These are phyloP conservation scores for Colletotrichum brevisporum DNA, from an alignment of 2,329 filamentous ascomycete genomes.

Conservation along the genomic window DNA sequence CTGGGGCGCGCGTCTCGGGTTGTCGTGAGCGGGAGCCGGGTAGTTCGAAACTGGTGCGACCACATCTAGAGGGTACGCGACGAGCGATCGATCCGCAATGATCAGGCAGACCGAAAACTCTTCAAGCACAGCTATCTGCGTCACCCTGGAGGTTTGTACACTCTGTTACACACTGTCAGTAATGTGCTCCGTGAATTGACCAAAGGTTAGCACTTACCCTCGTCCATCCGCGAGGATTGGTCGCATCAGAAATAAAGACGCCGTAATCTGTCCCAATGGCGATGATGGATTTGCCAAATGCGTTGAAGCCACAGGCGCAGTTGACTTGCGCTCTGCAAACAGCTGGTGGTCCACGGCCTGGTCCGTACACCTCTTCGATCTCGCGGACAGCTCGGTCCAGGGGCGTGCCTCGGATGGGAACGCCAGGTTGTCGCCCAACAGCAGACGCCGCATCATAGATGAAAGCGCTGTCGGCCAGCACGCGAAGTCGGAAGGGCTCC, in stretches of 20 bases:
- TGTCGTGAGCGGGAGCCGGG: constrained; percentile 76
- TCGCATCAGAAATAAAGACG: constrained; percentile 89
- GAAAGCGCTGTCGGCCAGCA: constrained; percentile 94
- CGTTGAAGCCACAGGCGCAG: constrained; percentile 91
- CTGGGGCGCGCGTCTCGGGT: constrained; percentile 87
- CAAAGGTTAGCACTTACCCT: constrained; percentile 73
- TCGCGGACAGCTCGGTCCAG: constrained; percentile 92
- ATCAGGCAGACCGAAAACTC: constrained; percentile 95
- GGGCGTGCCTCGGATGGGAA: constrained; percentile 90
- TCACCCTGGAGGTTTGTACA: constrained; percentile 82
- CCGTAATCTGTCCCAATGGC: constrained; percentile 96
- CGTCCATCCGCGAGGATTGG: constrained; percentile 91
- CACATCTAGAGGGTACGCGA: constrained; percentile 93
- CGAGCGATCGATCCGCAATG: constrained; percentile 90
- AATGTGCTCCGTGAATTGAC: background rate
- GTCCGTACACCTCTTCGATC: constrained; percentile 83
- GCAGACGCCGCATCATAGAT: constrained; percentile 77
- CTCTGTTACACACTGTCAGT: constrained; percentile 65
- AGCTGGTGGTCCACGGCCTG: constrained; percentile 77
- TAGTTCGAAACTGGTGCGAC: constrained; percentile 76
- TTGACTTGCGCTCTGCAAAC: constrained; percentile 91
- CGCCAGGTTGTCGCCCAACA: constrained; percentile 72
- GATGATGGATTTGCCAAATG: constrained; percentile 87
- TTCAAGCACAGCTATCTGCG: constrained; percentile 94
- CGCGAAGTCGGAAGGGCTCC: constrained; percentile 91